A percentile compares a stretch with the other conserved stretches of the same genome.
Conservation (phyloP, 2,329 filamentous ascomycete genomes). For the Cladosporium sp. region DNA sequence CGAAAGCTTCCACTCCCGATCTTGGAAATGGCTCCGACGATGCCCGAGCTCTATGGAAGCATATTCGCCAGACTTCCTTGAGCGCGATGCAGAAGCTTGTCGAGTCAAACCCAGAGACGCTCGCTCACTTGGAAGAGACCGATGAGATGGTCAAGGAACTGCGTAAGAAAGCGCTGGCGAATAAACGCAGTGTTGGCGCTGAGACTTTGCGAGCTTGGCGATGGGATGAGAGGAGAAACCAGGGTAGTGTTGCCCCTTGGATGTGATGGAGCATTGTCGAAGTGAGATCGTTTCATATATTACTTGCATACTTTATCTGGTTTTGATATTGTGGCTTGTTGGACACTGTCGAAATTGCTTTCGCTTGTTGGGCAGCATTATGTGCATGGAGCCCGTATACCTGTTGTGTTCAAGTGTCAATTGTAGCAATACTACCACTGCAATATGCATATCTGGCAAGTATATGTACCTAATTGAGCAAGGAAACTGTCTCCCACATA, state of each 20-base stretch:
- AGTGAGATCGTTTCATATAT: too few relatives aligned
- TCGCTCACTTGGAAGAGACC: conserved; percentile 22
- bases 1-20: background rate
- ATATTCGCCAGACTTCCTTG: conserved; percentile 33
- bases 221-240: conserved; percentile 23
- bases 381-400: too few relatives aligned
- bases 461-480: too few relatives aligned
- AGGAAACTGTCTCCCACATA: too few relatives aligned
- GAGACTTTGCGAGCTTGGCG: conserved; percentile 37
- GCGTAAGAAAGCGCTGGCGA: conserved; percentile 32
- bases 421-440: too few relatives aligned
- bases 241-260: conserved; percentile 23
- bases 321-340: background rate
- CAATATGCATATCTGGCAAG: too few relatives aligned
- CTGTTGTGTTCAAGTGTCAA: too few relatives aligned
- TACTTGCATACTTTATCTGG: background rate
- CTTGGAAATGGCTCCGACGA: conserved; percentile 21
- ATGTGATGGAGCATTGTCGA: conserved; percentile 15
- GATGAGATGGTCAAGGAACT: conserved; percentile 28
- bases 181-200: conserved; percentile 38
- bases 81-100: conserved; percentile 22
- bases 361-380: background rate
- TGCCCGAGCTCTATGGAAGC: conserved; percentile 35
- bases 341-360: background rate
- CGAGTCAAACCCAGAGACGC: conserved; percentile 19